Evolutionary conservation across 2,329 filamentous ascomycete species (phyloP).

Genomic region (Trichoderma sp.): DNA sequence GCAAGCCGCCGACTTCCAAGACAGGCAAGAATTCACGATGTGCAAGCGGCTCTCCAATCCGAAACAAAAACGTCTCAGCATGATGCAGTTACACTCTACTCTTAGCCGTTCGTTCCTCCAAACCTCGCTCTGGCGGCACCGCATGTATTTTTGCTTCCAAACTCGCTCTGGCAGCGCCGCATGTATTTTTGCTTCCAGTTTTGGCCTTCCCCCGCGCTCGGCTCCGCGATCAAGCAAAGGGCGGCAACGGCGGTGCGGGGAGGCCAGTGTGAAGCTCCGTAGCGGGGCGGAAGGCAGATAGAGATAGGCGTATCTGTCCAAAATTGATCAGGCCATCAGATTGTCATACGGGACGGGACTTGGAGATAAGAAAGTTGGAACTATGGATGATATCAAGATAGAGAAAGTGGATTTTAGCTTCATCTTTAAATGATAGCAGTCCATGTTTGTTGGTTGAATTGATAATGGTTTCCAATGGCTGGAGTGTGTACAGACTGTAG

Average conservation of each 20-base stretch:
- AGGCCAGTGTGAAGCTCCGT: neutral
- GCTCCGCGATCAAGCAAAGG: neutral
- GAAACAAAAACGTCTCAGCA: neutral
- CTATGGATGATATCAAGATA: neutral
- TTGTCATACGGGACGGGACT: neutral
- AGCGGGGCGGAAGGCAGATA: neutral
- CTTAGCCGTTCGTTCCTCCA: neutral
- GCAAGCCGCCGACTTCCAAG: neutral
- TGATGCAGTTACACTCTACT: neutral
- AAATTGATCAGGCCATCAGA: neutral
- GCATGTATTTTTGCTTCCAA: neutral
- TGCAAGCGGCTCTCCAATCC: neutral
- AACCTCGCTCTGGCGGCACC: neutral
- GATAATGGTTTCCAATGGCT: neutral
- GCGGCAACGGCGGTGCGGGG: conserved; percentile 7
- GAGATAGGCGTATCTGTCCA: neutral
- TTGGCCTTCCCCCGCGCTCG: conserved; percentile 4
- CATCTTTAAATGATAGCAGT: neutral
- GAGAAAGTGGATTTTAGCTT: neutral
- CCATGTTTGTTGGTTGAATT: neutral
- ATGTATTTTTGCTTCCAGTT: conserved; percentile 11
- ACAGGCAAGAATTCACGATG: neutral
- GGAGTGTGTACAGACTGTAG: neutral
- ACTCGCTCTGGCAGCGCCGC: neutral
- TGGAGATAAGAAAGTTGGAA: neutral